Evolutionary conservation across 164 flowering plant species (phyloP).

Genomic region (Tetracentron sinense): DNA sequence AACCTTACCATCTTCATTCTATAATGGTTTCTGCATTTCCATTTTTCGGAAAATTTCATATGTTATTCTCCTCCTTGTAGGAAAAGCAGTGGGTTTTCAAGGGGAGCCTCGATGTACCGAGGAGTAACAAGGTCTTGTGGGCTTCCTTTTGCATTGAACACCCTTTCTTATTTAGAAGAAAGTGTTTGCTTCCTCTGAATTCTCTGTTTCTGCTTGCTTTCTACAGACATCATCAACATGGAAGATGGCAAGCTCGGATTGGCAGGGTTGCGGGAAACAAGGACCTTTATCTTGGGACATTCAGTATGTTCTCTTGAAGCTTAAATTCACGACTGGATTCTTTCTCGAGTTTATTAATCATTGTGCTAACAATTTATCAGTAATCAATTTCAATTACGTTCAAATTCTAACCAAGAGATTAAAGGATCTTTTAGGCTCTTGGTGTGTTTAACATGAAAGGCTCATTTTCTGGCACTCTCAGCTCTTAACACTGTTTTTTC

Average conservation of each 20-base stretch:
- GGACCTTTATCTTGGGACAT: conserved; percentile 71
- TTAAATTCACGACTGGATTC: not conserved
- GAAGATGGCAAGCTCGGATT: conserved; percentile 73
- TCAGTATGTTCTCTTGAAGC: conserved; percentile 38
- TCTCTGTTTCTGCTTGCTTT: conserved; percentile 4
- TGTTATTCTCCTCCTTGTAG: conserved; percentile 21
- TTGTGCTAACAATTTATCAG: not conserved
- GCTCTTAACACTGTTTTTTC: conserved; percentile 15
- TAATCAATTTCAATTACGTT: not conserved
- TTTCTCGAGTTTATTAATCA: no score
- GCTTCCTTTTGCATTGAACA: not conserved
- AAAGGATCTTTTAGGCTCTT: not conserved
- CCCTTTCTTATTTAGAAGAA: not conserved
- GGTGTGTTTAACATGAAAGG: conserved; percentile 11
- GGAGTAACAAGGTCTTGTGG: conserved; percentile 64
- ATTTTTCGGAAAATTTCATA: not conserved
- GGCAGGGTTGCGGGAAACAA: conserved; percentile 73
- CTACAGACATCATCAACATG: conserved; percentile 70
- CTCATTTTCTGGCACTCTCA: conserved; percentile 7
- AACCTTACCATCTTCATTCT: not conserved
- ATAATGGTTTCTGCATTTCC: not conserved
- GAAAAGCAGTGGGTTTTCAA: conserved; percentile 73
- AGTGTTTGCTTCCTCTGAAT: not conserved
- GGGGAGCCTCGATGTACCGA: conserved; percentile 73
- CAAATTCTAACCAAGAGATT: not conserved